Conservation (phyloP, 169 alveolate genomes). For the Neospora caninum region DNA sequence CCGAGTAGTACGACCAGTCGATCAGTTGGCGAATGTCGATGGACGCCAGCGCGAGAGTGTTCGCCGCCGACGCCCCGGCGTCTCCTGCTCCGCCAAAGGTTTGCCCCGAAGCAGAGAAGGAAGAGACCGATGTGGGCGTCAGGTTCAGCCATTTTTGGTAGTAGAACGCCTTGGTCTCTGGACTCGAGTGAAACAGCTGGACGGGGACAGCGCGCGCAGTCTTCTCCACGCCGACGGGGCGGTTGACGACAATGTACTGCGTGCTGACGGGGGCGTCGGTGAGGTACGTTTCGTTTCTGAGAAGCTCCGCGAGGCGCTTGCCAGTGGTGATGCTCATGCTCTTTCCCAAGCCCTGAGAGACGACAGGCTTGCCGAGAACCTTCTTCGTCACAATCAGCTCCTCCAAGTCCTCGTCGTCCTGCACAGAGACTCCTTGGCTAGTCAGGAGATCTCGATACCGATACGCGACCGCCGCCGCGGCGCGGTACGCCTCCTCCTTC, state of each 20-base stretch:
- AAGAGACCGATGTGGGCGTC: neutral
- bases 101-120: neutral
- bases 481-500: constrained; percentile 74
- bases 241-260: constrained; percentile 85
- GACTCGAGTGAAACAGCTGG: constrained; percentile 13
- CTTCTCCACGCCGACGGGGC: constrained; percentile 87
- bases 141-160: constrained; percentile 16
- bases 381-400: constrained; percentile 87
- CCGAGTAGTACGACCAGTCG: constrained; percentile 93
- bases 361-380: constrained; percentile 83
- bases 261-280: constrained; percentile 72
- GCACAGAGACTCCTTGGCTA: neutral
- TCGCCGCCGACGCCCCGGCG: neutral
- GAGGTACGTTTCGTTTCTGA: constrained; percentile 8
- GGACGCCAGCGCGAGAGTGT: neutral
- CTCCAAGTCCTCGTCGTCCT: constrained; percentile 47
- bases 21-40: constrained; percentile 83
- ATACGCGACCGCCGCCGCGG: constrained; percentile 51
- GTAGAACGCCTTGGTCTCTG: constrained; percentile 53
- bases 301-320: constrained; percentile 53
- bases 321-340: constrained; percentile 91
- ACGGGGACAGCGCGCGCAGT: constrained; percentile 93
- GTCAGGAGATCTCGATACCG: neutral
- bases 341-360: constrained; percentile 87
- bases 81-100: neutral